These are phyloP conservation scores for Calonectria fujianensis DNA, from an alignment of 2,329 filamentous ascomycete species.

Conservation along the genomic window DNA sequence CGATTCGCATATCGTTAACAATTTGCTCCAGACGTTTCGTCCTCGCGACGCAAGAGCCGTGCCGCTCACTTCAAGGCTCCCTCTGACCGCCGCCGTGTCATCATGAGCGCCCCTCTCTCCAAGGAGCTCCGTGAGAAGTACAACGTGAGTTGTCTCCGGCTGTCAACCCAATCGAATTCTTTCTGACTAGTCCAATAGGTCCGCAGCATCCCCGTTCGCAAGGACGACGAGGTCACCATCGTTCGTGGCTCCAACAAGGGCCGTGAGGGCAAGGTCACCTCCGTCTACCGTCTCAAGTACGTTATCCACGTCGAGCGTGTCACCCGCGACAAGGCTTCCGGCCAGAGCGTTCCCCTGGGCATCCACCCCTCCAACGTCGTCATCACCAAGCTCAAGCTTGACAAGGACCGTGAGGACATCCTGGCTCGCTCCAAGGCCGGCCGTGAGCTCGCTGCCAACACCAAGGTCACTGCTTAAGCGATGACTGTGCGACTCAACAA, in stretches of 20 bases:
- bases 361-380: slow-evolving; percentile 98
- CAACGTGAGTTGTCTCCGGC: slow-evolving; percentile 82
- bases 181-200: slow-evolving; percentile 73
- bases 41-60: slow-evolving; percentile 98
- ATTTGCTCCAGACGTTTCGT: slow-evolving; percentile 71
- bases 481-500: slow-evolving; percentile 45
- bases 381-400: slow-evolving; percentile 99
- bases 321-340: slow-evolving; percentile 96
- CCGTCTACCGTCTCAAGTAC: slow-evolving; percentile 99
- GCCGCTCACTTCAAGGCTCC: slow-evolving; percentile 98
- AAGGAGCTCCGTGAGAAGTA: slow-evolving; percentile 99
- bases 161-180: neutral
- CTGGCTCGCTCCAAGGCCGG: slow-evolving; percentile 89
- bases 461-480: slow-evolving; percentile 77
- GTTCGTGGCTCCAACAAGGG: slow-evolving; percentile 97
- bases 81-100: slow-evolving; percentile 93
- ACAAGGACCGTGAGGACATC: slow-evolving; percentile 94
- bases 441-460: slow-evolving; percentile 84
- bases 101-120: slow-evolving; percentile 96
- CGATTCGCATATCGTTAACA: slow-evolving; percentile 34
- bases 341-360: slow-evolving; percentile 95
- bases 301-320: slow-evolving; percentile 98
- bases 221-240: slow-evolving; percentile 96
- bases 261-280: slow-evolving; percentile 97
- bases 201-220: slow-evolving; percentile 96